Base-by-base conservation (phyloP, 2,329 filamentous ascomycete species). In the Pseudogymnoascus sp. region DNA sequence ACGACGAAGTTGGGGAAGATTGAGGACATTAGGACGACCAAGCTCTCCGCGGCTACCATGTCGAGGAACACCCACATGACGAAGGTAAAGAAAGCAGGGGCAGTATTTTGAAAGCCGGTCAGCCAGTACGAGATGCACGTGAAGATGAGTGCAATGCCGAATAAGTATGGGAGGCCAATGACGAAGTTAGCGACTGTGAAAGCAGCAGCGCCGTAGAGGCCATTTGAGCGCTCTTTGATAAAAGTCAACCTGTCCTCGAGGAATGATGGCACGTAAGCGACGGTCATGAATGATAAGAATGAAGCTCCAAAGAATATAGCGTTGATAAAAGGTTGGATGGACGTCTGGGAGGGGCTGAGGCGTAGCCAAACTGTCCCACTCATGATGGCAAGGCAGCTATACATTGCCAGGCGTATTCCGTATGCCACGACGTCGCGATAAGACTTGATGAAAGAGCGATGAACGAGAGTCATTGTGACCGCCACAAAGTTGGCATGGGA, bases 351-450 rank as follows among this genome's bases (percentile, higher is more conserved):
- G 0, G 87, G 81, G 4, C 81, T 77, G 2, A 96, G 79, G 6
- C 91, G 85, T 12, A 96, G 77, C 87, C 90, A 96, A 10, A 96
- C 89, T 0, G 91, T 96, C 4, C 91, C 91, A 87, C 93, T 92
- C 83, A 95, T 88, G 68, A 95, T 84, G 1, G 90, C 90, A 14
- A 96, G 80, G 0, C 85, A 84, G 65, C 87, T 80, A 74, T 96
- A 95, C 90, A 96, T 96, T 43, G 84, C 87, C 43, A 95, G 80
- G 2, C 91, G 85, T 68, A 95, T 91, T 0, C 89, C 89, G 70
- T 96, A 96, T 0, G 88, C 90, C 61, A 96, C 85, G 6, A 96
- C 81, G 72, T 96, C 91, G 26, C 91, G 86, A 74, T 93, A 90
- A 59, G 86, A 88, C 77, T 96, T 96, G 75, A 96, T 86, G 71